phyloP scores from a whole-genome alignment of 2,329 filamentous ascomycete genomes.

The Colletotrichum sublineola region DNA sequence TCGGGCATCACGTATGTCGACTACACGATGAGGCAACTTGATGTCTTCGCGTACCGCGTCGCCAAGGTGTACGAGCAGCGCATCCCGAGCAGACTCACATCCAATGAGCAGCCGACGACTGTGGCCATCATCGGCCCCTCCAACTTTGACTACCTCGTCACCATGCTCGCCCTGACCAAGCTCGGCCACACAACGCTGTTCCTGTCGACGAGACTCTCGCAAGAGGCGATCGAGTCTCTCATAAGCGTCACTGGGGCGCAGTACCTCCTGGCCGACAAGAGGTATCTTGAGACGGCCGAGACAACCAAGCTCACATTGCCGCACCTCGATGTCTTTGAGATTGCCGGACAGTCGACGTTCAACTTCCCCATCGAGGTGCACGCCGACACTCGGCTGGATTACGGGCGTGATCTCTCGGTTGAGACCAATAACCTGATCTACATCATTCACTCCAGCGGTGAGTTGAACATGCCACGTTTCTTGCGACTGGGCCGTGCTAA shows the following conservation, averaged over 20 bases:
- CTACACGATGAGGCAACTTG: slow-evolving; percentile 61
- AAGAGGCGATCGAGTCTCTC: slow-evolving; percentile 50
- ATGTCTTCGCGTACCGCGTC: slow-evolving; percentile 53
- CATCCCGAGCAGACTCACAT: slow-evolving; percentile 44
- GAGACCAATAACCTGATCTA: slow-evolving; percentile 46
- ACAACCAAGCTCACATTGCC: slow-evolving; percentile 42
- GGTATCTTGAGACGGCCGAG: slow-evolving; percentile 44
- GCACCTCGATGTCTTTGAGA: slow-evolving; percentile 45
- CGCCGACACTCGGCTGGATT: slow-evolving; percentile 48
- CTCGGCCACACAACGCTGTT: slow-evolving; percentile 65
- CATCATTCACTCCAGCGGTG: slow-evolving; percentile 54
- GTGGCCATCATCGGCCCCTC: slow-evolving; percentile 66
- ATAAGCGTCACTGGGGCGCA: slow-evolving; percentile 46
- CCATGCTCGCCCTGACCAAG: slow-evolving; percentile 65
- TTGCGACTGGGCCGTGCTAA: slow-evolving; percentile 45
- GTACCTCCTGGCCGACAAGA: slow-evolving; percentile 47
- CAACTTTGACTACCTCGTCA: slow-evolving; percentile 67
- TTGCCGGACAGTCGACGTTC: slow-evolving; percentile 46
- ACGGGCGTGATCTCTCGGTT: slow-evolving; percentile 49
- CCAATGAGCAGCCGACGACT: slow-evolving; percentile 49
- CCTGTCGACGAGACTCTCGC: slow-evolving; percentile 52
- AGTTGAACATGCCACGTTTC: neutral
- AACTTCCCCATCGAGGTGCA: slow-evolving; percentile 50
- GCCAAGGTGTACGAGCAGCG: slow-evolving; percentile 46
- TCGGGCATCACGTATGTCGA: slow-evolving; percentile 59